Percentiles rank a stretch among this genome's conserved stretches.
Evolutionary conservation across 2,329 filamentous ascomycete species (phyloP).

Genomic region (Thelonectria rubi): DNA sequence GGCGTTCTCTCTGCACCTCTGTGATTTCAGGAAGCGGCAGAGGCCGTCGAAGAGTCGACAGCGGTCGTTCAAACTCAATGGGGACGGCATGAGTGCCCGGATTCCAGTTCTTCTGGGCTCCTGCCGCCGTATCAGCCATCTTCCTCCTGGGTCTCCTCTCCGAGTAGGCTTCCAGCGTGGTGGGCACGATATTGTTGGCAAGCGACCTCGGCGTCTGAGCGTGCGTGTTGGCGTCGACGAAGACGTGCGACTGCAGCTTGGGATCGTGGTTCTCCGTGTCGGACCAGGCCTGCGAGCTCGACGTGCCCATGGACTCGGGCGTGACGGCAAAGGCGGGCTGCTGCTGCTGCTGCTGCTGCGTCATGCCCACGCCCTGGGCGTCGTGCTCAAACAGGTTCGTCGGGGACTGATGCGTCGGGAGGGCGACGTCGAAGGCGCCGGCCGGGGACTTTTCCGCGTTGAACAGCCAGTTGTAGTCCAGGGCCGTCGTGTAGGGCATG

Average conservation of each 20-base stretch:
- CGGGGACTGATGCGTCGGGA: constrained; percentile 8
- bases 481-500: constrained; percentile 70
- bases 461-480: constrained; percentile 71
- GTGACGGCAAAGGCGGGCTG: constrained; percentile 23
- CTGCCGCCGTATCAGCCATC: constrained; percentile 4
- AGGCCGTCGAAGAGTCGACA: constrained; percentile 36
- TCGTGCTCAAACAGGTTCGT: constrained; percentile 11
- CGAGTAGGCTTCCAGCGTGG: background rate
- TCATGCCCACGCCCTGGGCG: constrained; percentile 9
- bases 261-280: constrained; percentile 20
- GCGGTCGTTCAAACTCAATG: constrained; percentile 43
- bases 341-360: constrained; percentile 1
- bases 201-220: background rate
- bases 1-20: constrained; percentile 44
- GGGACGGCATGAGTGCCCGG: background rate
- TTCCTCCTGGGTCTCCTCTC: constrained; percentile 12
- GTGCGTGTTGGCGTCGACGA: constrained; percentile 1
- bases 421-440: constrained; percentile 1
- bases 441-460: constrained; percentile 50
- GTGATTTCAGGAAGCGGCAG: constrained; percentile 47
- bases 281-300: constrained; percentile 26
- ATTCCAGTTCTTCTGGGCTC: constrained; percentile 5
- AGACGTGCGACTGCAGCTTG: background rate
- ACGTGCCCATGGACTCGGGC: constrained; percentile 34
- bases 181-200: background rate